Conservation (phyloP, 2,329 filamentous ascomycete species). For the Chaetomium strumarium region DNA sequence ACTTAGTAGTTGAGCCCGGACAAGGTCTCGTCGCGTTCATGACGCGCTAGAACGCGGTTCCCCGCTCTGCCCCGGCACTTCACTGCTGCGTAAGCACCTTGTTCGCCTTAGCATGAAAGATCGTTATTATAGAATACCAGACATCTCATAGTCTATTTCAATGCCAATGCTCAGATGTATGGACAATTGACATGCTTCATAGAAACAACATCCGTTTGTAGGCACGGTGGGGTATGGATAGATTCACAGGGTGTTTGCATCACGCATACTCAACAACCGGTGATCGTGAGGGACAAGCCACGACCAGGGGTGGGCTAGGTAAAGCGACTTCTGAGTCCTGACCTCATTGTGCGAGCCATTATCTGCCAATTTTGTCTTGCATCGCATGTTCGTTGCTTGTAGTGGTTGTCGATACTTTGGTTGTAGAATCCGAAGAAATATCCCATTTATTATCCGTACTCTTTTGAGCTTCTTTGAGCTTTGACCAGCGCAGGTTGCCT, state of each 20-base stretch:
- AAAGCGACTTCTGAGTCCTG: conserved; percentile 3
- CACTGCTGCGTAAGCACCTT: conserved; percentile 3
- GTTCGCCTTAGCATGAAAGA: conserved; percentile 7
- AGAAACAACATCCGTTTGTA: no score
- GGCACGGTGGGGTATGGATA: no score
- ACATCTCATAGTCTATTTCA: no score
- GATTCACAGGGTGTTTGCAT: neutral
- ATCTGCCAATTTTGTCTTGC: neutral
- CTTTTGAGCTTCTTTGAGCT: no score
- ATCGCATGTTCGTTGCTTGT: neutral
- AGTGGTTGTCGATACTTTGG: no score
- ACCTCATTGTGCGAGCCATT: neutral
- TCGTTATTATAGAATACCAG: neutral
- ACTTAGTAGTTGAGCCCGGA: neutral
- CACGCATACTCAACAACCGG: neutral
- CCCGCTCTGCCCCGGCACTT: neutral
- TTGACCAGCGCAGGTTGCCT: no score
- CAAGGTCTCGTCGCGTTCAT: conserved; percentile 8
- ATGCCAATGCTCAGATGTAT: no score
- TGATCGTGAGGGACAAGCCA: neutral
- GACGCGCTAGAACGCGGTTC: conserved; percentile 14
- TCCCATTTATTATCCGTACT: no score
- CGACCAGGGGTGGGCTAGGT: neutral
- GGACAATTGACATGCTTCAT: no score
- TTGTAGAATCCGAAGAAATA: no score